phyloP scores from a whole-genome alignment of 192 early-diverging fungal species.

The Diversispora epigaea region DNA sequence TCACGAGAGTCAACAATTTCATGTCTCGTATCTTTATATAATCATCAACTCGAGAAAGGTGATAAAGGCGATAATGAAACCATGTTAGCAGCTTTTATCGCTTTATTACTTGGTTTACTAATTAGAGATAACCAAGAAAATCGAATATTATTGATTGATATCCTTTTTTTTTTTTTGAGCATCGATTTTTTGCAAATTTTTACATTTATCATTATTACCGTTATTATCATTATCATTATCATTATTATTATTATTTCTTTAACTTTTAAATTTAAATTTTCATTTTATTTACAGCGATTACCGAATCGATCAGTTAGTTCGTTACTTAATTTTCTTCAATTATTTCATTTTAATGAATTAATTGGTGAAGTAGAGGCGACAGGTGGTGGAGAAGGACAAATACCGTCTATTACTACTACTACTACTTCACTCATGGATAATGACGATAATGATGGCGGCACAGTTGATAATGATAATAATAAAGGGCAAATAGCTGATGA shows the following conservation, averaged over 20 bases:
- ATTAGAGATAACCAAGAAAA: slow-evolving; percentile 24
- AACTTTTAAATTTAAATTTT: background rate
- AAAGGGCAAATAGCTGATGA: no score
- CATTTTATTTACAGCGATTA: slow-evolving; percentile 8
- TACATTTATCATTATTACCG: background rate
- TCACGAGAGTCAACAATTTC: slow-evolving; percentile 14
- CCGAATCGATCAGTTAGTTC: slow-evolving; percentile 19
- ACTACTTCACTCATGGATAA: background rate
- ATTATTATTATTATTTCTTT: background rate
- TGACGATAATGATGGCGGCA: background rate
- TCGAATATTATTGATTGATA: slow-evolving; percentile 23
- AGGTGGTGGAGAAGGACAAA: background rate
- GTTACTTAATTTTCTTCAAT: slow-evolving; percentile 18
- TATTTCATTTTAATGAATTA: slow-evolving; percentile 31
- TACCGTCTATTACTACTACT: slow-evolving; percentile 9
- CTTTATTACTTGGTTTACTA: slow-evolving; percentile 23
- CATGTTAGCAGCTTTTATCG: slow-evolving; percentile 23
- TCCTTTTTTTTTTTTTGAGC: background rate
- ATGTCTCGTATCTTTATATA: slow-evolving; percentile 25
- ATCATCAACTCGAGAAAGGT: slow-evolving; percentile 15
- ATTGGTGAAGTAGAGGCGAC: slow-evolving; percentile 18
- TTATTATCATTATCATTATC: background rate
- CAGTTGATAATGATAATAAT: no score
- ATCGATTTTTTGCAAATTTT: background rate
- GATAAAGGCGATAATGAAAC: background rate